Conservation (phyloP, 225 moss, liverwort and hornwort genomes). For the Ulota crispa region DNA sequence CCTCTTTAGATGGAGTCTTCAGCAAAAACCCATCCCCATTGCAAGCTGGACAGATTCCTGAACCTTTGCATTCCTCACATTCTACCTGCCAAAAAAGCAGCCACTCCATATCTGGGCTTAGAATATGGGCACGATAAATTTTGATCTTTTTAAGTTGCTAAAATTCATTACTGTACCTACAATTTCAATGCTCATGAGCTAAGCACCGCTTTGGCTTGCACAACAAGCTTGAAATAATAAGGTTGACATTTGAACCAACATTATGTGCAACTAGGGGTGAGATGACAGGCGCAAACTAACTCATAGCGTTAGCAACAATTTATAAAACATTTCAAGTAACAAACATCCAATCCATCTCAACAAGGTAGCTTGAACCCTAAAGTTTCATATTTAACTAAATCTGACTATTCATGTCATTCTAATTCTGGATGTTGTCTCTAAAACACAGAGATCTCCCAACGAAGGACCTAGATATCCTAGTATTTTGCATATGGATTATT, state of each 20-base stretch:
- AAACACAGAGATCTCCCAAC: too few species aligned
- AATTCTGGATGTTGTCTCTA: too few species aligned
- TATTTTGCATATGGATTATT: too few species aligned
- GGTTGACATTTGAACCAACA: not conserved
- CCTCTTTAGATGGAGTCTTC: slow-evolving; percentile 68
- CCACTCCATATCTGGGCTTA: not conserved
- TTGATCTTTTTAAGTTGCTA: not conserved
- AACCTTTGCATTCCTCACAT: slow-evolving; percentile 87
- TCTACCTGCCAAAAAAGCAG: slow-evolving; percentile 35
- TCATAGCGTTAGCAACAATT: not conserved
- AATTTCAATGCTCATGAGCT: not conserved
- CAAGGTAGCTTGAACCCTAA: not conserved
- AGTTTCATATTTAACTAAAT: too few species aligned
- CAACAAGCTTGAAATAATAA: not conserved
- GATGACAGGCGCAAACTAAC: not conserved
- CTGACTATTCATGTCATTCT: too few species aligned
- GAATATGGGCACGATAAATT: not conserved
- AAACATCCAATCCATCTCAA: not conserved
- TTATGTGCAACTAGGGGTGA: not conserved
- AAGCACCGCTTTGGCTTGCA: not conserved
- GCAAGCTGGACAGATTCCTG: slow-evolving; percentile 85
- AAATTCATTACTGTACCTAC: not conserved
- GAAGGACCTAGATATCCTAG: too few species aligned
- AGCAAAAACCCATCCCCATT: slow-evolving; percentile 85
- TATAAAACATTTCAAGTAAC: not conserved